Evolutionary conservation across 2,329 filamentous ascomycete species (phyloP).

Genomic region (Fusarium brachygibbosum): DNA sequence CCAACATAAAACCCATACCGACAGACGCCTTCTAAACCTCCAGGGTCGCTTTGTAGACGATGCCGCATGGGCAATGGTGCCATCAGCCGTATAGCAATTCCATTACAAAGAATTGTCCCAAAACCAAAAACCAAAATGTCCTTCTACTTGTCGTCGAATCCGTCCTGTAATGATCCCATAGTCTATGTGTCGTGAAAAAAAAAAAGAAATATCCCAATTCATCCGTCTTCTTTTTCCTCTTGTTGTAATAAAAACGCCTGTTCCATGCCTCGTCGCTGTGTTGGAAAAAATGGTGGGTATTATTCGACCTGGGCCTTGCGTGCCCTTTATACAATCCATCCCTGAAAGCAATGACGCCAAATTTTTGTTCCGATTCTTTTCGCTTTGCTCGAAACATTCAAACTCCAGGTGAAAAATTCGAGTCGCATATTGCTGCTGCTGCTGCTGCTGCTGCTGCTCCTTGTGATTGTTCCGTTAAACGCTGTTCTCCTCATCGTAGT

Average conservation of each 20-base stretch:
- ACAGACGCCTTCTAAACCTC: constrained; percentile 28
- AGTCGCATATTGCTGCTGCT: constrained; percentile 23
- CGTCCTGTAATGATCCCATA: constrained; percentile 39
- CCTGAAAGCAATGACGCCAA: constrained; percentile 46
- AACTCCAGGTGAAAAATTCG: constrained; percentile 39
- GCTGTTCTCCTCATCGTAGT: constrained; percentile 52
- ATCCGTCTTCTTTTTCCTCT: constrained; percentile 40
- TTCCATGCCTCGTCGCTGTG: constrained; percentile 43
- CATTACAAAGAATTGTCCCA: constrained; percentile 37
- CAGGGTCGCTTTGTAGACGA: constrained; percentile 29
- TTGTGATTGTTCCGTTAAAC: constrained; percentile 43
- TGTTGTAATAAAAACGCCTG: constrained; percentile 40
- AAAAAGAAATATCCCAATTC: constrained; percentile 31
- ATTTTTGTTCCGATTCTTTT: constrained; percentile 38
- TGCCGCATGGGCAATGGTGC: constrained; percentile 19
- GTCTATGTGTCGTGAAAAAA: constrained; percentile 43
- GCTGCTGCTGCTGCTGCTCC: background rate
- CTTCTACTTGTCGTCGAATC: constrained; percentile 41
- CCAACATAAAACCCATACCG: constrained; percentile 13
- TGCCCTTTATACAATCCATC: constrained; percentile 43
- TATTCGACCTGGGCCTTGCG: constrained; percentile 33
- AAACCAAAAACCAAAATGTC: constrained; percentile 21
- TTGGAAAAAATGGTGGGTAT: constrained; percentile 41
- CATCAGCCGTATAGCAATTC: constrained; percentile 31
- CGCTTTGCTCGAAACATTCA: constrained; percentile 39